Evolutionary conservation across 371 early-diverging fungal genomes (phyloP).

Genomic region (Parasitella parasitica): DNA sequence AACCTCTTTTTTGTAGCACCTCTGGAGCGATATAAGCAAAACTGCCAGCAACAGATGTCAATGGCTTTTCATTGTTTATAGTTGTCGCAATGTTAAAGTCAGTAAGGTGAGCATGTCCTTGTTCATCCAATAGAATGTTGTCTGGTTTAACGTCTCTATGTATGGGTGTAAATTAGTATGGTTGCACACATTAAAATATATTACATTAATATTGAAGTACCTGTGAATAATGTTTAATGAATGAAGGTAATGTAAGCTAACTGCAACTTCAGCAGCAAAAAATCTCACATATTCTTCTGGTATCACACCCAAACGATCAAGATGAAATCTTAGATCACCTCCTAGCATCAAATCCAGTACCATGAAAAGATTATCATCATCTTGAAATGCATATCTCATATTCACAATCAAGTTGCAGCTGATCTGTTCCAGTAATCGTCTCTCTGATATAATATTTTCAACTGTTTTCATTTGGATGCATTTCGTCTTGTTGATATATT

Average conservation of each 20-base stretch:
- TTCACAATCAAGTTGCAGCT: constrained; percentile 62
- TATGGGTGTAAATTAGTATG: background rate
- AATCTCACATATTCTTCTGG: constrained; percentile 78
- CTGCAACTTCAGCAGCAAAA: constrained; percentile 76
- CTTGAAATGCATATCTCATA: constrained; percentile 81
- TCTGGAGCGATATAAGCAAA: constrained; percentile 86
- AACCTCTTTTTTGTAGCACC: constrained; percentile 69
- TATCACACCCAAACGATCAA: constrained; percentile 62
- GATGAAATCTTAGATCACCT: constrained; percentile 85
- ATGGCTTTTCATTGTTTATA: constrained; percentile 27
- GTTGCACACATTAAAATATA: background rate
- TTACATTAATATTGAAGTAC: background rate
- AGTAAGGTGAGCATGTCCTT: constrained; percentile 86
- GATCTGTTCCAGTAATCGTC: constrained; percentile 54
- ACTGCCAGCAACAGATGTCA: constrained; percentile 75
- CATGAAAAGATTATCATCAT: constrained; percentile 81
- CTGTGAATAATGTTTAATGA: constrained; percentile 58
- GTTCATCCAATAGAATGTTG: constrained; percentile 85
- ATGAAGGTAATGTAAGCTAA: constrained; percentile 74
- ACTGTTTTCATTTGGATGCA: constrained; percentile 61
- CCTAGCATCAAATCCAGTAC: constrained; percentile 83
- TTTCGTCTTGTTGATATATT: constrained; percentile 63
- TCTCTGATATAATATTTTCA: constrained; percentile 60
- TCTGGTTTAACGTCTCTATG: constrained; percentile 89
- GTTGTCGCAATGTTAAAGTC: constrained; percentile 88